phyloP scores from a whole-genome alignment of 495 filamentous ascomycete genomes.

The Xylaria venustula region DNA sequence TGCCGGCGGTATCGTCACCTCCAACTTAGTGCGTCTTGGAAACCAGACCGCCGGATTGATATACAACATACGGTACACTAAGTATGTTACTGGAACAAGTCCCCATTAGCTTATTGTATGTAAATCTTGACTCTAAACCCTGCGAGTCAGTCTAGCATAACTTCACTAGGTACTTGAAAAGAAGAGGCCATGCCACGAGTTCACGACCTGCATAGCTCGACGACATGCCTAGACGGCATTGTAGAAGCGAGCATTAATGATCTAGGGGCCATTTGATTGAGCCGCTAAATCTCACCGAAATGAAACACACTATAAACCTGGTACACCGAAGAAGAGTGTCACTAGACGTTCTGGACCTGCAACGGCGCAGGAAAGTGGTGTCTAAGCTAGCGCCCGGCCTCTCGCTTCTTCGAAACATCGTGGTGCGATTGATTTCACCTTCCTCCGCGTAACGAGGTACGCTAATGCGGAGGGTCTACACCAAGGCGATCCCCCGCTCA shows the following conservation, averaged over 20 bases:
- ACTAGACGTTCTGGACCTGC: not conserved
- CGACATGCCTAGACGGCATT: no score
- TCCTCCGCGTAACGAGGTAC: not conserved
- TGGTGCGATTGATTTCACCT: not conserved
- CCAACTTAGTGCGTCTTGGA: not conserved
- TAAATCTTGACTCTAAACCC: not conserved
- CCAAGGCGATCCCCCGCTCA: not conserved
- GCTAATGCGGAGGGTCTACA: not conserved
- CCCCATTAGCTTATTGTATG: not conserved
- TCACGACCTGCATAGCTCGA: no score
- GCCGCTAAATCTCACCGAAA: not conserved
- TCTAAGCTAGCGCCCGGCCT: not conserved
- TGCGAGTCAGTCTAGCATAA: not conserved
- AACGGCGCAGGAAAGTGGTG: no score
- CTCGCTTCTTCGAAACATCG: not conserved
- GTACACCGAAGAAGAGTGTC: not conserved
- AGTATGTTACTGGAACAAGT: not conserved
- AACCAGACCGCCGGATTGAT: not conserved
- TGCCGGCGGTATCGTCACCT: not conserved
- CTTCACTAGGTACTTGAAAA: no score
- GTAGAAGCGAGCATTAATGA: not conserved
- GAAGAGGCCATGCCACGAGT: not conserved
- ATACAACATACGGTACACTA: no score
- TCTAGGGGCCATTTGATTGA: not conserved
- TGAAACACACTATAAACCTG: no score